Conservation (phyloP, 345 rosid genomes). For the Eucalyptus curtisii region DNA sequence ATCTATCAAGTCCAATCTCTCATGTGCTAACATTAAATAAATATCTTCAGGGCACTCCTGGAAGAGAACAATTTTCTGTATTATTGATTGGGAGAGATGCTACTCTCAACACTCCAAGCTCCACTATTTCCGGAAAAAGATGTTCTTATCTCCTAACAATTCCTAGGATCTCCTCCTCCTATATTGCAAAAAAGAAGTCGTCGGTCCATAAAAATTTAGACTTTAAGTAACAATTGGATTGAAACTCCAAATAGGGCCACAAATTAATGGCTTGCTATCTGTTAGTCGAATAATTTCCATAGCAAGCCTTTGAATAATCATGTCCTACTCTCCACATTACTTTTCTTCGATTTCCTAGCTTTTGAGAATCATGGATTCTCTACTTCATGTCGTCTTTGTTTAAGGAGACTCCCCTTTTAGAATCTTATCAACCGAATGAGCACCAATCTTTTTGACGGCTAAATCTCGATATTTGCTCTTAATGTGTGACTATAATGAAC, state of each 20-base stretch:
- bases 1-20: neutral
- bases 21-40: neutral
- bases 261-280: neutral
- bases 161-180: constrained; percentile 3
- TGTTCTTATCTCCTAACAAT: neutral
- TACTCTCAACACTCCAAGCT: neutral
- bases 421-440: neutral
- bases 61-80: neutral
- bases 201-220: neutral
- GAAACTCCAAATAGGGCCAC: no score
- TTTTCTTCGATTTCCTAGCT: constrained; percentile 14
- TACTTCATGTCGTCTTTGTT: constrained; percentile 1
- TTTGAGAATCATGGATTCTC: constrained; percentile 5
- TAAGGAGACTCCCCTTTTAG: constrained; percentile 8
- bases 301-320: neutral
- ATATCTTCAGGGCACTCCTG: neutral
- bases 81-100: neutral
- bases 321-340: neutral
- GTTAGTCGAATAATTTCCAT: neutral
- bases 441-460: neutral
- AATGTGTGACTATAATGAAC: constrained; percentile 1
- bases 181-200: neutral
- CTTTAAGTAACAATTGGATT: no score
- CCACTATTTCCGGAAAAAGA: neutral
- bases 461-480: neutral